Conservation (phyloP, 495 filamentous ascomycete species). For the Astrothelium macrocarpum region DNA sequence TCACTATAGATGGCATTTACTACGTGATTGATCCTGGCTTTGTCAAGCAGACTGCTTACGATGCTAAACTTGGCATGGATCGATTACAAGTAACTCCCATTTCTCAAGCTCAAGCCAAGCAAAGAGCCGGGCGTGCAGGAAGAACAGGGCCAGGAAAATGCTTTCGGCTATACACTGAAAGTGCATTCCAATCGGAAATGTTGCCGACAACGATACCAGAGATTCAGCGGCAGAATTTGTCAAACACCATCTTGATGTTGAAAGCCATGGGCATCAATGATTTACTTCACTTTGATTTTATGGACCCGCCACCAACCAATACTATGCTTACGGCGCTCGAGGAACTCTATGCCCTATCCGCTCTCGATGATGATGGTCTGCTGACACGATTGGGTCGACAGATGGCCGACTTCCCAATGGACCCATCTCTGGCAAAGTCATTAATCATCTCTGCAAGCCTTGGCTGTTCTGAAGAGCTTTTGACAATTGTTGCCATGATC, state of each 20-base stretch:
- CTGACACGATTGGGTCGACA: constrained; percentile 86
- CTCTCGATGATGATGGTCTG: constrained; percentile 92
- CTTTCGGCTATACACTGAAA: constrained; percentile 92
- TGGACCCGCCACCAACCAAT: constrained; percentile 95
- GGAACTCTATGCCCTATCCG: constrained; percentile 84
- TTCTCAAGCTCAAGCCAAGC: constrained; percentile 92
- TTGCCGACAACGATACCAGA: constrained; percentile 90
- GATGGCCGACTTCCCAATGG: constrained; percentile 98
- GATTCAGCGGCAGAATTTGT: constrained; percentile 93
- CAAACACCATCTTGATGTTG: constrained; percentile 90
- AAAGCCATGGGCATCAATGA: constrained; percentile 99
- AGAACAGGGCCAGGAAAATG: constrained; percentile 94
- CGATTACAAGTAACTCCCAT: constrained; percentile 90
- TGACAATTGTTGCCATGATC: constrained; percentile 93
- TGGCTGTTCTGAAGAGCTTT: constrained; percentile 83
- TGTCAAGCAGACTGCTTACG: constrained; percentile 94
- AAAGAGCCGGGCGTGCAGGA: constrained; percentile 66
- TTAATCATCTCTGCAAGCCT: constrained; percentile 80
- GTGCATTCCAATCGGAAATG: constrained; percentile 95
- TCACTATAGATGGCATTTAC: constrained; percentile 95
- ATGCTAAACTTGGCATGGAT: constrained; percentile 97
- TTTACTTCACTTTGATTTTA: constrained; percentile 94
- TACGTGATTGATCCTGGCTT: constrained; percentile 97
- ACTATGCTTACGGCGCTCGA: constrained; percentile 96
- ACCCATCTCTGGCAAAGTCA: constrained; percentile 78